Percentiles rank a stretch among this genome's conserved stretches.
Evolutionary conservation across 179 eudicot genomes (phyloP).

Genomic region (Actinidia polygama): DNA sequence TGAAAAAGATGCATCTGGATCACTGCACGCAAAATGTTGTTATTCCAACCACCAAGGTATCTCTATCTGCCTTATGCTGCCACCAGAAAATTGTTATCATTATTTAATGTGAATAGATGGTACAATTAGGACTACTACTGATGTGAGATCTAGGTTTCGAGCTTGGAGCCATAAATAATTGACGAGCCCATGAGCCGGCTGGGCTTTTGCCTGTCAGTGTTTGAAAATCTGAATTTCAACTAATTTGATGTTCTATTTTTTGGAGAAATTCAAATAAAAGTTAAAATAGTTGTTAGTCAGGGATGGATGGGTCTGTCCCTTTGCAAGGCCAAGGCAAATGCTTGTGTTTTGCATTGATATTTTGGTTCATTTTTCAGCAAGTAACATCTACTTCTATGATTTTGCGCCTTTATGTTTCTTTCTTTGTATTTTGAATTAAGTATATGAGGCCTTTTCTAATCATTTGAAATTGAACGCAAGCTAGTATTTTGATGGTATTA

Average conservation of each 20-base stretch:
- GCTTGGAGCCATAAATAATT: background rate
- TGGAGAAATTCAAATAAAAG: background rate
- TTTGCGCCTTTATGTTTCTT: background rate
- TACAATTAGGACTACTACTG: conserved; percentile 1
- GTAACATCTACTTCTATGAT: background rate
- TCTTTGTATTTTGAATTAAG: background rate
- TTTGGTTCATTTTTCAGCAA: background rate
- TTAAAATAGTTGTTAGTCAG: background rate
- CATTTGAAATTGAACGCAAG: background rate
- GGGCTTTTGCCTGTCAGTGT: conserved; percentile 8
- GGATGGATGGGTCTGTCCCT: background rate
- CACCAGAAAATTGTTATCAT: background rate
- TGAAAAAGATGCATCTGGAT: conserved; percentile 53
- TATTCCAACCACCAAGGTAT: conserved; percentile 73
- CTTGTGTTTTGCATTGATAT: background rate
- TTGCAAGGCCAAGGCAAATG: background rate
- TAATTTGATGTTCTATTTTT: background rate
- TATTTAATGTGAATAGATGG: conserved; percentile 12
- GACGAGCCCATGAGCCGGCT: background rate
- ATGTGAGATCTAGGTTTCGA: background rate
- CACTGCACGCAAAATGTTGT: conserved; percentile 46
- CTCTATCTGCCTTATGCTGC: background rate
- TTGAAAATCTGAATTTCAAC: background rate
- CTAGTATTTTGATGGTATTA: background rate
- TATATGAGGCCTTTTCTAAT: background rate